phyloP scores from a whole-genome alignment of 2,329 filamentous ascomycete genomes.

The Colletotrichum theobromicola region DNA sequence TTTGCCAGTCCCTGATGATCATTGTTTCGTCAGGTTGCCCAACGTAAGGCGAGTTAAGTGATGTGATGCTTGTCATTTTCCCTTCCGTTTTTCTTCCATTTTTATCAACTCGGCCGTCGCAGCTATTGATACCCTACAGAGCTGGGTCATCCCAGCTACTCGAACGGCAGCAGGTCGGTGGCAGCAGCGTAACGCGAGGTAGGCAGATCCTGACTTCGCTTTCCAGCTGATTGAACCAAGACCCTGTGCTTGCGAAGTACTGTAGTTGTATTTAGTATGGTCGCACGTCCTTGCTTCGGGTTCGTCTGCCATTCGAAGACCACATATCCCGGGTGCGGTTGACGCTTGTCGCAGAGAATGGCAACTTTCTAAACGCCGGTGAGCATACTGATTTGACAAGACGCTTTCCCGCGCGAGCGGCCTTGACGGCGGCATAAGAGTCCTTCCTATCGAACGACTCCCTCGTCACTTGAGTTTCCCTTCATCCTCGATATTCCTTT shows the following conservation, averaged over 20 bases:
- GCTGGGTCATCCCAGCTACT: constrained; percentile 12
- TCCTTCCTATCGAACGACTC: not conserved
- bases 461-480: not conserved
- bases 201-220: not conserved
- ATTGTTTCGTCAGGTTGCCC: not conserved
- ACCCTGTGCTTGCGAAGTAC: not conserved
- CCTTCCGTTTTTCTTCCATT: not conserved
- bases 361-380: not conserved
- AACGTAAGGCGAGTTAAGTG: not conserved
- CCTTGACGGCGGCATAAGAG: not conserved
- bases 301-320: not conserved
- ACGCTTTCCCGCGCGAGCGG: not conserved
- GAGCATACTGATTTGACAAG: not conserved
- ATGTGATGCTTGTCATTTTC: not conserved
- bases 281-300: not conserved
- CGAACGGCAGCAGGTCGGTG: not conserved
- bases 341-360: not conserved
- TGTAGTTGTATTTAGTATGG: not conserved
- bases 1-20: not conserved
- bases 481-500: not conserved
- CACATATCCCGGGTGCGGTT: not conserved
- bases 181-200: not conserved
- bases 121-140: constrained; percentile 3
- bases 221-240: not conserved
- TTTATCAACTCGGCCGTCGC: not conserved